Conservation (phyloP, 1,284 basidiomycete species). For the Apiotrichum domesticum region DNA sequence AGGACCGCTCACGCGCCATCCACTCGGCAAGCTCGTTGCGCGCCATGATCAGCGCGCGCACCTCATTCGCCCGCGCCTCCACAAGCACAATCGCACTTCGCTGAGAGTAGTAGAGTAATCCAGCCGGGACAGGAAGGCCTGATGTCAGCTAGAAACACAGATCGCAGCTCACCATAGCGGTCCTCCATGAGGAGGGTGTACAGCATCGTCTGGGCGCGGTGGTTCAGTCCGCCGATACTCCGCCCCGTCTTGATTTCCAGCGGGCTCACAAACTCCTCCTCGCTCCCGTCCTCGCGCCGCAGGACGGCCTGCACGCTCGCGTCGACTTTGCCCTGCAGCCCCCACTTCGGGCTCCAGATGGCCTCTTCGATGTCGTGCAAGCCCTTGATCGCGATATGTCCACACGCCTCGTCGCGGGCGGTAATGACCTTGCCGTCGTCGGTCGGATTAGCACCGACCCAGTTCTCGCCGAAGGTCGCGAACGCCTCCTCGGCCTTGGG, state of each 20-base stretch:
- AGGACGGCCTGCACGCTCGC: slow-evolving; percentile 72
- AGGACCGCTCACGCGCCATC: slow-evolving; percentile 45
- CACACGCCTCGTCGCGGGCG: slow-evolving; percentile 22
- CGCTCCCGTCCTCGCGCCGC: slow-evolving; percentile 29
- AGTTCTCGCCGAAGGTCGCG: slow-evolving; percentile 38
- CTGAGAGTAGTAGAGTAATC: slow-evolving; percentile 91
- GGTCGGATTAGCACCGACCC: slow-evolving; percentile 29
- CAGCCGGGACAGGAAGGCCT: slow-evolving; percentile 52
- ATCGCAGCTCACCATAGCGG: slow-evolving; percentile 59
- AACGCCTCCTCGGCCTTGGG: slow-evolving; percentile 36
- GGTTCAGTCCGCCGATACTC: slow-evolving; percentile 70
- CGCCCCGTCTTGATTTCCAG: slow-evolving; percentile 96
- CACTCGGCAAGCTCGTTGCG: slow-evolving; percentile 82
- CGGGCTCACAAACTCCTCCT: slow-evolving; percentile 49
- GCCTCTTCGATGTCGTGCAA: slow-evolving; percentile 91
- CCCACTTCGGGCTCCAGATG: slow-evolving; percentile 92
- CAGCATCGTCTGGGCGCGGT: slow-evolving; percentile 95
- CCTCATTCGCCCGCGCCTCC: slow-evolving; percentile 70
- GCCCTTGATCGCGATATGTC: slow-evolving; percentile 60
- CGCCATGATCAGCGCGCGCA: slow-evolving; percentile 71
- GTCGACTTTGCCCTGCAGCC: slow-evolving; percentile 93
- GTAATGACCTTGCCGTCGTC: slow-evolving; percentile 5
- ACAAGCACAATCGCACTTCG: slow-evolving; percentile 79
- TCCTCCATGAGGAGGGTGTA: slow-evolving; percentile 90
- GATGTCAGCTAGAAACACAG: slow-evolving; percentile 10